These are phyloP conservation scores for Cryptosporidium canis DNA, from an alignment of 169 alveolate genomes.

Conservation along the genomic window DNA sequence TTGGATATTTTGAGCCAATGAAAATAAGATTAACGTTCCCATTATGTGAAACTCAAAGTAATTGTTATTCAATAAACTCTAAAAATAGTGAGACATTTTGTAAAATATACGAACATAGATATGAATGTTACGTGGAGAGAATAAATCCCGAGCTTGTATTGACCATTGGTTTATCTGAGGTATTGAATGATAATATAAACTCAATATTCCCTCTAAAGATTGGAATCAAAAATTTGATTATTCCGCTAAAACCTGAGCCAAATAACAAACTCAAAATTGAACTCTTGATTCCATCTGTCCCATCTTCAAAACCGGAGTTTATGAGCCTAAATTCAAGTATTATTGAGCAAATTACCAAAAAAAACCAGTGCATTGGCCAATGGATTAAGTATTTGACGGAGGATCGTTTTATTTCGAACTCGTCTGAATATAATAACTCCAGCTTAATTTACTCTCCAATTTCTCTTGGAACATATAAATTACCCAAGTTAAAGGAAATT, in stretches of 20 bases:
- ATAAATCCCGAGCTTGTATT: conserved; percentile 11
- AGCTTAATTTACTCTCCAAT: conserved; percentile 14
- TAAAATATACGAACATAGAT: conserved; percentile 7
- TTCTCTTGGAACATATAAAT: conserved; percentile 19
- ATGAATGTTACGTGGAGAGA: conserved; percentile 36
- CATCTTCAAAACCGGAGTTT: conserved; percentile 50
- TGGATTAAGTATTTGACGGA: conserved; percentile 29
- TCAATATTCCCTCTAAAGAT: conserved; percentile 26
- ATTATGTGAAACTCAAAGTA: conserved; percentile 5
- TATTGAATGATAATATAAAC: neutral
- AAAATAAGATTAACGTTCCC: conserved; percentile 64
- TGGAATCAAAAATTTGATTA: neutral
- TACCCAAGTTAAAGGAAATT: conserved; percentile 17
- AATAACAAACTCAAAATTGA: conserved; percentile 12
- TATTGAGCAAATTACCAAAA: conserved; percentile 1
- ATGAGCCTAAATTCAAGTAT: conserved; percentile 1
- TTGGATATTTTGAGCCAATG: conserved; percentile 2
- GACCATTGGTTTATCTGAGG: conserved; percentile 17
- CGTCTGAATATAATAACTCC: neutral
- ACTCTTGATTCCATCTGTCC: conserved; percentile 16
- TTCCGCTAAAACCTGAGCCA: conserved; percentile 3
- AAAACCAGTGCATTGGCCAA: conserved; percentile 37
- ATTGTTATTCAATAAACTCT: conserved; percentile 18
- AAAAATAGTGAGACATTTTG: conserved; percentile 20
- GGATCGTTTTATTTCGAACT: neutral